These are phyloP conservation scores for Hypoxylon intermedium DNA, from an alignment of 495 filamentous ascomycete genomes.

Conservation along the genomic window DNA sequence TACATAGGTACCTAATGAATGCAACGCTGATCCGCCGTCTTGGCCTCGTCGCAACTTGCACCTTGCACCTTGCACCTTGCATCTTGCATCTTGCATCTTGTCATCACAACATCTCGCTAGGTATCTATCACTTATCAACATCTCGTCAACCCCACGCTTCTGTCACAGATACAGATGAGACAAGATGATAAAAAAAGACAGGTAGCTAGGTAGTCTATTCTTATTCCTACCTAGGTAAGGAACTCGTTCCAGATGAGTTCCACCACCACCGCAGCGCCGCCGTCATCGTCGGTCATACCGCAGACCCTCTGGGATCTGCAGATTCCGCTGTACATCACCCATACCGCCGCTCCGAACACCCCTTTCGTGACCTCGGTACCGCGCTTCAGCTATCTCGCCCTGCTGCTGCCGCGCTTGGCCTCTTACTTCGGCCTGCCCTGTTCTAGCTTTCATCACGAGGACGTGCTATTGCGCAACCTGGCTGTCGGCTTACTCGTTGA, in stretches of 20 bases:
- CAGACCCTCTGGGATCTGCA: slow-evolving; percentile 57
- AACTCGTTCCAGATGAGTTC: slow-evolving; percentile 27
- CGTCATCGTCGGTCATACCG: slow-evolving; percentile 40
- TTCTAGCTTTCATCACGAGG: slow-evolving; percentile 87
- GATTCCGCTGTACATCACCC: slow-evolving; percentile 61
- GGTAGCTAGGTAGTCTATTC: slow-evolving; percentile 7
- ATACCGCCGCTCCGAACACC: slow-evolving; percentile 45
- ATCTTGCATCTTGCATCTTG: neutral
- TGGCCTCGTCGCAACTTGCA: neutral
- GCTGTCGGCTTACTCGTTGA: slow-evolving; percentile 89
- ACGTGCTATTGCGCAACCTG: slow-evolving; percentile 71
- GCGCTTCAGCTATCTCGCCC: slow-evolving; percentile 73
- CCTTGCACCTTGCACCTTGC: neutral
- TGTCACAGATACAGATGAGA: neutral
- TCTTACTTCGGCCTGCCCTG: slow-evolving; percentile 74
- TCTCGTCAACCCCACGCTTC: neutral
- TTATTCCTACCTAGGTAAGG: too few species aligned
- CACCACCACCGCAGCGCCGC: neutral
- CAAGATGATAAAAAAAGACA: slow-evolving; percentile 25
- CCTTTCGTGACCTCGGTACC: slow-evolving; percentile 65
- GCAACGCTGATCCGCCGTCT: slow-evolving; percentile 29
- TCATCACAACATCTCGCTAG: too few species aligned
- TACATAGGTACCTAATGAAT: too few species aligned
- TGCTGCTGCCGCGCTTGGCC: slow-evolving; percentile 79
- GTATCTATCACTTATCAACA: too few species aligned